Conservation (phyloP, 257 asterid species). For the Fraxinus excelsior region DNA sequence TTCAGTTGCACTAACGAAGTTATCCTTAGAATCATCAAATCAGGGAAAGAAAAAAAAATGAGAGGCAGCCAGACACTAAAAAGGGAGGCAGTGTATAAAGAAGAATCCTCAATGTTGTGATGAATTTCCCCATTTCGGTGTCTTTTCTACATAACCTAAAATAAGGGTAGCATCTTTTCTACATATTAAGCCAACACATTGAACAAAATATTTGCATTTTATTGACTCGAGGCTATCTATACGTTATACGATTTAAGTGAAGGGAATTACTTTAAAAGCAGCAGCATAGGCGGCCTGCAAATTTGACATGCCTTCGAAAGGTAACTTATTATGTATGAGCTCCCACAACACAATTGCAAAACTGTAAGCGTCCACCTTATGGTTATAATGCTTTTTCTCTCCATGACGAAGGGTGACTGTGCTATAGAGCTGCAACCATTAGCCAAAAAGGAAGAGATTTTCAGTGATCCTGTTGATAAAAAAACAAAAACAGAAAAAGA, state of each 20-base stretch:
- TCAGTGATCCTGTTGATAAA: neutral
- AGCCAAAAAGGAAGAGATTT: neutral
- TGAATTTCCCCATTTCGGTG: neutral
- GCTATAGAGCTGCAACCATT: slow-evolving; percentile 75
- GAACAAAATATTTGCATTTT: neutral
- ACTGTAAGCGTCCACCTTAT: slow-evolving; percentile 96
- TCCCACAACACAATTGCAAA: slow-evolving; percentile 98
- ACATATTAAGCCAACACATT: neutral
- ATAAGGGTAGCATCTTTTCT: neutral
- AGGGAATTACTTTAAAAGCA: slow-evolving; percentile 74
- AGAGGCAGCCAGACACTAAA: no score
- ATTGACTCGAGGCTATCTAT: neutral
- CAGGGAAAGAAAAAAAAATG: no score
- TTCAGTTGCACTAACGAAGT: neutral
- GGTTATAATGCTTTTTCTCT: slow-evolving; percentile 95
- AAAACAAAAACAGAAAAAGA: no score
- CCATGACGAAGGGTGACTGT: slow-evolving; percentile 95
- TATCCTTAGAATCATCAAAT: no score
- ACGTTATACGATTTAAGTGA: neutral
- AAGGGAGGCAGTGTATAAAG: neutral
- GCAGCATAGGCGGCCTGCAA: slow-evolving; percentile 99
- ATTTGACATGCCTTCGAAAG: slow-evolving; percentile 95
- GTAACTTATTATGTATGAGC: slow-evolving; percentile 74
- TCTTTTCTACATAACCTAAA: neutral
- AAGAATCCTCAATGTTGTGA: neutral